Evolutionary conservation across 163 green algal genomes (phyloP), one percentile per base, ranked within the genome.

Genomic region (Scenedesmus sp.): DNA sequence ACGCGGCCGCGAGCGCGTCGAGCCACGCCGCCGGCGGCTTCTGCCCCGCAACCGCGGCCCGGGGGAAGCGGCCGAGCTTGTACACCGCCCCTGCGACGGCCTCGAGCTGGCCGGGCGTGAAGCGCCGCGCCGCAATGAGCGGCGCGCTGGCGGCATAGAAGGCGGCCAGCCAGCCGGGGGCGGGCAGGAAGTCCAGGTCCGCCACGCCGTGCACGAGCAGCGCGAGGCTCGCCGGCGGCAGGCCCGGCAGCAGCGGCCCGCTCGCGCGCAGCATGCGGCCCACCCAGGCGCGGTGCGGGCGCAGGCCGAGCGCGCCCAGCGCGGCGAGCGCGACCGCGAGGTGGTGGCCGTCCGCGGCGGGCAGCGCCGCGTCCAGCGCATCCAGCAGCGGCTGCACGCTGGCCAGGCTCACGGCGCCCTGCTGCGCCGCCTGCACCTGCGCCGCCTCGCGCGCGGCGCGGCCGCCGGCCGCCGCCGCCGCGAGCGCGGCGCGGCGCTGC

Each of bases 1-100:
- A 67, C 15, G 54, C 54, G 0, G 31, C 31, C 42, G 69, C 24
- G 10, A 77, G 54, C 1, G 39, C 69, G 47, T n/a, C 18, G 0
- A 77, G 54, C 69, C 69, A 77, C 7, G 18, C 54, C 2, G 54
- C 20, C 13, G 69, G 69, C 26, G 69, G 69, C 54, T 77, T 77
- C 54, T 77, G 69, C 15, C 69, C 69, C 3, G 15, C 18, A 11
- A 67, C 66, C 24, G n/a, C 7, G 5, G 17, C 18, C 7, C 39
- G 26, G 14, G 34, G 28, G 33, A 66, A 47, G 26, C 36, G 44
- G 54, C 69, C 58, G 5, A 77, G 54, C 69, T 67, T 56, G 2
- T 47, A 24, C 14, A 67, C 69, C 34, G 69, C 53, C 42, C 20
- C 69, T 48, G 54, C 69, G 11, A 77, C 11, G 24, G 22, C 33